Evolutionary conservation across 306 rosid genomes (phyloP), one percentile per base, ranked within the genome.

Genomic region (Carpinus fangiana): DNA sequence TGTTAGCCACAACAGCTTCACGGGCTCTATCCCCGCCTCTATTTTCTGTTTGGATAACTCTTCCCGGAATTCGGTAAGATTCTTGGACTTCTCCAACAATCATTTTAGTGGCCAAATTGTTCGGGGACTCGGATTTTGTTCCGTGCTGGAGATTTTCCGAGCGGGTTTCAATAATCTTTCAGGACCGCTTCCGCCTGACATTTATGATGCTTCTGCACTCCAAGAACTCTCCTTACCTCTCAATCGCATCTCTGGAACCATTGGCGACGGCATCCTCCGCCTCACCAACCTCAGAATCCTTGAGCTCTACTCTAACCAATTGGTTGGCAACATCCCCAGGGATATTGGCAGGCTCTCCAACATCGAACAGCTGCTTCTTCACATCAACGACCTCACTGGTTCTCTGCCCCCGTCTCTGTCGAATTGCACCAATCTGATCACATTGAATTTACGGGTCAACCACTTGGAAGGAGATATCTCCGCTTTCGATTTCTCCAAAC

Each of bases 381-480:
- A 90, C 77, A 82, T 87, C 71, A 95, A 95, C 85, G 85, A 82
- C 72, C 80, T 95, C 76, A 90, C 90, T 0, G 98, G 98, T 61
- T 28, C 81, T 60, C 72, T 95, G 47, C 96, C 97, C 4, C 60
- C 78, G 14, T 91, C 98, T 75, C 73, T 95, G 71, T 75, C 68
- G 82, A 87, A 90, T 70, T 90, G 97, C 82, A 85, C 78, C 87
- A 91, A 86, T 76, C 91, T 95, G 28, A 85, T 78, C 51, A 75
- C 76, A 71, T 76, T 95, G 89, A 92, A 91, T 82, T 88, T 95
- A 80, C 80, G 99, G 82, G 91, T 93, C 79, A 95, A 95, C 81
- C 2, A 1, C 2, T 77, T 95, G 86, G 78, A 17, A n/a, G 99
- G 98, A 38, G 45, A 86, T 53, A 92, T 93, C 76, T 87, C 93